Base-by-base conservation (phyloP, 352 stramenopile genomes). In the Phytopythium sindhum region DNA sequence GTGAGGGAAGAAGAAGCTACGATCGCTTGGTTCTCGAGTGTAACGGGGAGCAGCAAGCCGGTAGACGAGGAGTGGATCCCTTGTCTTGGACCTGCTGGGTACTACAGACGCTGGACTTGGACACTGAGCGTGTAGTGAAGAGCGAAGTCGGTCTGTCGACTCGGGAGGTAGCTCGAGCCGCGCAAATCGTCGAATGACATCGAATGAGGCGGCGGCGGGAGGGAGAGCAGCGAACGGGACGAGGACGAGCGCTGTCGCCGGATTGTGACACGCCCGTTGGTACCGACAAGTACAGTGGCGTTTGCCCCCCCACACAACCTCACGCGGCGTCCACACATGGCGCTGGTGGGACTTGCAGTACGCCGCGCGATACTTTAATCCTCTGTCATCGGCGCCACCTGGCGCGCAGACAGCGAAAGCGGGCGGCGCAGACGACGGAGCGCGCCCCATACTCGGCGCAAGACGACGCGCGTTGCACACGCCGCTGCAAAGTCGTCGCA, bases 141-240 rank as follows among this genome's bases (percentile, higher is more conserved):
- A 9, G 12, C n/a, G 11, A 47, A 14, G n/a, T 28, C 35, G 53
- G 21, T 33, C 19, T 45, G 24, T 15, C 21, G 29, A 35, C 53
- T 42, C 17, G 2, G 12, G 35, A 45, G 24, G 15, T 29, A 6
- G 11, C 19, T 59, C 31, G 37, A 47, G 39, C 37, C 37, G 39
- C 37, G 55, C 55, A 61, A 61, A 61, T 61, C 24, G 56, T 42
- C 56, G 56, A 61, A 53, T 53, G 41, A 52, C 17, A 52, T 19
- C 7, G 21, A 10, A 9, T 29, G 24, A 11, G 21, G 47, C 1
- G 33, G 19, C 17, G 14, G 35, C 19, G 52, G 52, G 31, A 51
- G 39, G 28, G 29, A 29, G 17, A 37, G 51, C 50, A 56, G 23
- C 50, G 31, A 45, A 9, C 33, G 1, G 7, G 11, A 11, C 24